phyloP scores from a whole-genome alignment of 352 stramenopile genomes.

The Pythium brachiatum region DNA sequence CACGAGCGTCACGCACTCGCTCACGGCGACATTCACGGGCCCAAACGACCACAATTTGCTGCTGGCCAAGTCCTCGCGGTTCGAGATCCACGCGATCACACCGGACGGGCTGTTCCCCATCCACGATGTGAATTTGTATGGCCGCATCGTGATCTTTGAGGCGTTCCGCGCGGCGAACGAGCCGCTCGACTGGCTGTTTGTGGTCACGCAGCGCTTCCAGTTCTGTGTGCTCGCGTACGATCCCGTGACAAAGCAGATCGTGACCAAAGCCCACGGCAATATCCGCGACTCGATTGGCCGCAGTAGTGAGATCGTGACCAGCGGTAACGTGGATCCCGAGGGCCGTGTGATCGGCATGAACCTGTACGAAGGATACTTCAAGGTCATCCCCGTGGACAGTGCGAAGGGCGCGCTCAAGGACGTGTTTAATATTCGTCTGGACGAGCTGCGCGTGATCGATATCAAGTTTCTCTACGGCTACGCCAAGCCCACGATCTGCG shows the following conservation, averaged over 20 bases:
- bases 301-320: slow-evolving; percentile 87
- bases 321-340: slow-evolving; percentile 86
- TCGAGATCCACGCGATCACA: slow-evolving; percentile 88
- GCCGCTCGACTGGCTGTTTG: slow-evolving; percentile 83
- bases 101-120: slow-evolving; percentile 81
- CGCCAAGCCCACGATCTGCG: slow-evolving; percentile 87
- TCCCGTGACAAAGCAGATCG: slow-evolving; percentile 51
- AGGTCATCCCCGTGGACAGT: slow-evolving; percentile 87
- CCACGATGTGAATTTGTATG: slow-evolving; percentile 86
- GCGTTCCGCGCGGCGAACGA: slow-evolving; percentile 73
- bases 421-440: slow-evolving; percentile 91
- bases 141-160: slow-evolving; percentile 87
- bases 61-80: slow-evolving; percentile 84
- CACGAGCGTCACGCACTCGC: slow-evolving; percentile 90
- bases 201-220: slow-evolving; percentile 89
- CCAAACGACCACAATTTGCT: slow-evolving; percentile 89
- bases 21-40: slow-evolving; percentile 90
- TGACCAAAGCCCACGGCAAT: slow-evolving; percentile 85
- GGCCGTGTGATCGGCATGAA: slow-evolving; percentile 89
- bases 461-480: slow-evolving; percentile 92
- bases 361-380: slow-evolving; percentile 90
- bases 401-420: slow-evolving; percentile 76
- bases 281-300: slow-evolving; percentile 85
- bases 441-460: slow-evolving; percentile 92
- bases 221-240: slow-evolving; percentile 90